Percentiles rank a stretch among this genome's conserved stretches.
phyloP scores from a whole-genome alignment of 805 yeast genomes.

The Debaryomyces maramus region DNA sequence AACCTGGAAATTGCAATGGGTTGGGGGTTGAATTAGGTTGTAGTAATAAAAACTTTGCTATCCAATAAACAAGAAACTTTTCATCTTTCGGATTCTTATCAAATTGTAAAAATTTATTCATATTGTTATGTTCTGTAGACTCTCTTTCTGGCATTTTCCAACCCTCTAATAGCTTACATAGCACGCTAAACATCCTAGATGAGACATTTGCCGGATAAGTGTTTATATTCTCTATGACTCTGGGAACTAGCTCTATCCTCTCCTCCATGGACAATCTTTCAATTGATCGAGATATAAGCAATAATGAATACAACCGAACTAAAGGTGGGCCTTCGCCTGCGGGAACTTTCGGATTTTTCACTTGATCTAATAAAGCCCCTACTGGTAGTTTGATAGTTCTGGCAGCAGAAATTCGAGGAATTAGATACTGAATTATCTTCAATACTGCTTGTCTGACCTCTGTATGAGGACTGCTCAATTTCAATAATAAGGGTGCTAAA shows the following conservation, averaged over 20 bases:
- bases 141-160: slow-evolving; percentile 55
- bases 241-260: slow-evolving; percentile 45
- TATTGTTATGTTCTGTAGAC: slow-evolving; percentile 38
- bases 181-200: slow-evolving; percentile 62
- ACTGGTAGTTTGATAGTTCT: slow-evolving; percentile 62
- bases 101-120: slow-evolving; percentile 36
- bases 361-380: slow-evolving; percentile 61
- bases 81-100: slow-evolving; percentile 40
- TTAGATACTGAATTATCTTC: slow-evolving; percentile 62
- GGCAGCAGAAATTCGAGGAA: slow-evolving; percentile 64
- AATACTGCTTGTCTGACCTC: slow-evolving; percentile 68
- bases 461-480: slow-evolving; percentile 68
- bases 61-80: slow-evolving; percentile 44
- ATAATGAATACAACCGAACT: slow-evolving; percentile 60
- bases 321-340: slow-evolving; percentile 43
- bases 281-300: slow-evolving; percentile 68
- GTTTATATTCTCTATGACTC: slow-evolving; percentile 48
- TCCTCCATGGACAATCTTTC: slow-evolving; percentile 48
- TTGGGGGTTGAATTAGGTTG: slow-evolving; percentile 36
- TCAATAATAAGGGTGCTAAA: slow-evolving; percentile 75
- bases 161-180: slow-evolving; percentile 50
- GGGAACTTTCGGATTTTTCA: slow-evolving; percentile 52
- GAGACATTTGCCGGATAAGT: slow-evolving; percentile 31
- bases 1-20: slow-evolving; percentile 57
- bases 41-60: slow-evolving; percentile 59